These are phyloP conservation scores for Pestalotiopsis sp. DNA, from an alignment of 2,329 filamentous ascomycete species.

Conservation along the genomic window DNA sequence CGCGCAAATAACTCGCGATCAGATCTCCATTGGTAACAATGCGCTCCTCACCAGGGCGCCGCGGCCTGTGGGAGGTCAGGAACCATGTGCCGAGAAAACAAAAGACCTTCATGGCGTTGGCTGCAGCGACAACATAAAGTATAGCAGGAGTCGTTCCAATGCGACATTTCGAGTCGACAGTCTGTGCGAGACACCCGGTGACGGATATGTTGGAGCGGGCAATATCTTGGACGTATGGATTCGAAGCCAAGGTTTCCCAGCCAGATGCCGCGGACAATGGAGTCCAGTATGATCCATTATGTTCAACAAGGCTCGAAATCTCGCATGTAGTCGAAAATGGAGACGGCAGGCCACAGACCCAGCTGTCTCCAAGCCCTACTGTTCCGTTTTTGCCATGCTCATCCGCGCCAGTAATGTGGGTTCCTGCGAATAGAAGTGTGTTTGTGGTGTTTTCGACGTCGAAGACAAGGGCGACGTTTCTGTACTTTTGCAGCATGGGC, in stretches of 20 bases:
- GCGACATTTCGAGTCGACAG: background rate
- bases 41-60: conserved; percentile 7
- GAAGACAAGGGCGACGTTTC: conserved; percentile 9
- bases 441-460: conserved; percentile 7
- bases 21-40: conserved; percentile 14
- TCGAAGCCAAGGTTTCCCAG: background rate
- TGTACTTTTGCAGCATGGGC: background rate
- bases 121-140: conserved; percentile 6
- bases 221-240: conserved; percentile 4
- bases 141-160: background rate
- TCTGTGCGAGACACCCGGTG: conserved; percentile 7
- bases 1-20: conserved; percentile 14
- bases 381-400: background rate
- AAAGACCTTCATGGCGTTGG: conserved; percentile 11
- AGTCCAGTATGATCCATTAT: conserved; percentile 4
- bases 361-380: background rate
- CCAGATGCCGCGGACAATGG: background rate
- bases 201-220: conserved; percentile 7
- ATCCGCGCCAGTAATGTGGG: background rate
- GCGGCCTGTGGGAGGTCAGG: background rate
- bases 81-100: conserved; percentile 11
- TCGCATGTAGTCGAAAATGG: background rate
- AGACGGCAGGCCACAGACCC: conserved; percentile 12
- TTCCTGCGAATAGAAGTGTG: conserved; percentile 9
- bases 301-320: background rate